Evolutionary conservation across 1,284 basidiomycete genomes (phyloP), one percentile per base, ranked within the genome.

Genomic region (Microbotryum lychnidis-dioicae): DNA sequence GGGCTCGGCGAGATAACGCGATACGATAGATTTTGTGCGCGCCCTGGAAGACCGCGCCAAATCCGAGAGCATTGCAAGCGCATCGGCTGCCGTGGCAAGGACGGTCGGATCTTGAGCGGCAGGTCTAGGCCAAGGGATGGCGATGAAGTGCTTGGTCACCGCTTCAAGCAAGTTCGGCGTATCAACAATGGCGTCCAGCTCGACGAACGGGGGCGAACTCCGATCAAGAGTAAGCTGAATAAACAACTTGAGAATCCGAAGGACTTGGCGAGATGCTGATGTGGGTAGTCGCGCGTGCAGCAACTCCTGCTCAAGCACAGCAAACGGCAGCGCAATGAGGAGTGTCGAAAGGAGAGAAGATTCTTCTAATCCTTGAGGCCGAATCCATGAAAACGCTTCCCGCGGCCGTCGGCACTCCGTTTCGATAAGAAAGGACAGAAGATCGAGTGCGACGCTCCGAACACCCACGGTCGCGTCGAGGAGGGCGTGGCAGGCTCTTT

Each of bases 1-100:
- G 7, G 0, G 83, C 76, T 75, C 89, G 82, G 31, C 83, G 77
- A 57, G 80, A 73, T 61, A 82, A 80, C 57, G 80, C 10, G 25
- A 51, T 2, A 73, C 72, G 3, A 92, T 76, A 2, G 78, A 75
- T 16, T 77, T 76, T 0, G 92, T 91, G 63, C 83, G 85, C 0
- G 77, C 71, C 27, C 90, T 82, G 0, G 87, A 87, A 2, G 86
- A 81, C 3, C 76, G 75, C 0, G 84, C 83, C 29, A 90, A 78
- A 1, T 80, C 81, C 14, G 74, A 77, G 23, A 96, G 76, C 12
- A 91, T 72, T 10, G 77, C 76, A 6, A 94, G 73, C 0, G 84
- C 82, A 48, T 31, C 4, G 14, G 57, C 44, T 1, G 50, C 27
- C 9, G 66, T 57, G 25, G 33, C 29, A 2, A 29, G 29, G 49